Evolutionary conservation across 805 yeast species (phyloP).

Genomic region (Starmerella geochares): DNA sequence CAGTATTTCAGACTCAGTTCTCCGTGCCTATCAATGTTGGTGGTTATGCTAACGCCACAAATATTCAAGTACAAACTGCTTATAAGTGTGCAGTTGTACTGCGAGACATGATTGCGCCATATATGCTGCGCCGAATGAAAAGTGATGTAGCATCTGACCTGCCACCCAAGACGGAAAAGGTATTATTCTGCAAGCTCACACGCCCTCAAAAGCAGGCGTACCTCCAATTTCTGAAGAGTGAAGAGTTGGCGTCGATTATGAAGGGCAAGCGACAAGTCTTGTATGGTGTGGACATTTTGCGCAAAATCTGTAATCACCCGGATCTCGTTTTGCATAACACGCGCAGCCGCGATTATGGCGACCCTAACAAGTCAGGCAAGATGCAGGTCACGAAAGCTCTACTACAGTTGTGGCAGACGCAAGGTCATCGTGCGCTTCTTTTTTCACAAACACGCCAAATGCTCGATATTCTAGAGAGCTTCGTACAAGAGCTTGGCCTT

Average conservation of each 20-base stretch:
- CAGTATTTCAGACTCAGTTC: conserved; percentile 87
- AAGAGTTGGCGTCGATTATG: conserved; percentile 60
- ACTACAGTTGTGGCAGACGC: conserved; percentile 61
- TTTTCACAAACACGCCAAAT: conserved; percentile 91
- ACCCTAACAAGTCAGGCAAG: conserved; percentile 61
- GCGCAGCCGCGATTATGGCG: conserved; percentile 35
- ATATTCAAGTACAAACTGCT: conserved; percentile 91
- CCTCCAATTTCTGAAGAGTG: conserved; percentile 61
- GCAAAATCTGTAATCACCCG: conserved; percentile 95
- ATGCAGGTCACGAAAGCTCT: conserved; percentile 77
- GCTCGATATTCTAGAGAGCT: conserved; percentile 74
- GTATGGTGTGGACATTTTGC: conserved; percentile 77
- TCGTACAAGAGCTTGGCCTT: conserved; percentile 39
- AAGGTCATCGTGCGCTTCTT: conserved; percentile 69
- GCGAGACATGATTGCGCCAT: conserved; percentile 82
- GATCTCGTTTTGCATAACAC: conserved; percentile 53
- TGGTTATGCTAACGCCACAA: conserved; percentile 96
- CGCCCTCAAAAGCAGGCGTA: conserved; percentile 64
- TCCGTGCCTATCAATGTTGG: conserved; percentile 89
- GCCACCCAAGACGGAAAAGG: conserved; percentile 90
- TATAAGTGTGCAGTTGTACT: conserved; percentile 89
- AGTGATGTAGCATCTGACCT: conserved; percentile 90
- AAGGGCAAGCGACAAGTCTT: conserved; percentile 71
- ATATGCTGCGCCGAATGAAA: conserved; percentile 74
- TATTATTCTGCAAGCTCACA: conserved; percentile 79